Base-by-base conservation (phyloP, 768 basidiomycete genomes). In the Rhizopogon vinicolor region DNA sequence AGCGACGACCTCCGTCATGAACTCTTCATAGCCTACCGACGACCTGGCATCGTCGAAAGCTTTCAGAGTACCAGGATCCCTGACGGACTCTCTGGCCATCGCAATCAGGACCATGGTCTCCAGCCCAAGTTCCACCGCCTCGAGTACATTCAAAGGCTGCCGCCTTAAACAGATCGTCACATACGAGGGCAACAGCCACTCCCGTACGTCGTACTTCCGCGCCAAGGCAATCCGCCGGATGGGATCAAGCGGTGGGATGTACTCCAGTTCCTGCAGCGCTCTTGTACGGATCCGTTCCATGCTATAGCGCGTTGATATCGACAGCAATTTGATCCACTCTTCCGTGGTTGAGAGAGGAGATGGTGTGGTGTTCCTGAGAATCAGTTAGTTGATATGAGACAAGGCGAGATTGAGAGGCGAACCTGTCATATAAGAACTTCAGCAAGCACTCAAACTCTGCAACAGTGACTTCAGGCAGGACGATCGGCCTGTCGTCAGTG, bases 101-200 rank as follows among this genome's bases (percentile, higher is more conserved):
- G 62, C 66, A n/a, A 72, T 57, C 7, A 58, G 58, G 14, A 62
- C 56, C 14, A 63, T 58, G 40, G 66, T 66, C 41, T 63, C 57
- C 18, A 62, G 43, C 42, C 74, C 72, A 29, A 75, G 66, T 62
- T 67, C 65, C 62, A 72, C 61, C 61, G 63, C 67, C 60, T 72
- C 73, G 54, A 65, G 58, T 19, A 66, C 63, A 16, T 62, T 63
- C 29, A 80, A 65, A 19, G 74, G 65, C 14, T 70, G 60, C 0
- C 49, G 40, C 8, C 78, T 67, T 52, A 61, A 52, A 57, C 74
- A 74, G 7, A 79, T 59, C 14, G 66, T 66, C 33, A 62, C 62
- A 57, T 75, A 76, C 16, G 77, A 73, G 1, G 72, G 66, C 7
- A 61, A 53, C 19, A 74, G 66, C 78, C 78, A 80, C 41, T 67